Percentiles rank a stretch among this genome's conserved stretches.
These are phyloP conservation scores for Rubroboletus satanas DNA, from an alignment of 768 basidiomycete species.

Conservation along the genomic window DNA sequence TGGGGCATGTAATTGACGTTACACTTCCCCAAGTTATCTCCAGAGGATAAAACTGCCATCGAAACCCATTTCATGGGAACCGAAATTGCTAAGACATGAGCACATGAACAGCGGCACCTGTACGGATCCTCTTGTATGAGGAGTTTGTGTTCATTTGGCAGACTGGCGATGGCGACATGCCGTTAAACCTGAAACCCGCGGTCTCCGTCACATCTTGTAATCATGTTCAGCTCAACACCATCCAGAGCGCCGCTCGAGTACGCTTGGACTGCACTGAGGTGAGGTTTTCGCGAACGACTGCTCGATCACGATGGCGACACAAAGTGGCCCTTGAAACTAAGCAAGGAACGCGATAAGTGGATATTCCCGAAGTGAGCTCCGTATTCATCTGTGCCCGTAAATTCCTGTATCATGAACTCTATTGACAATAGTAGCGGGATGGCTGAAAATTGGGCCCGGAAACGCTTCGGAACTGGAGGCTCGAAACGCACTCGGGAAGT, in stretches of 20 bases:
- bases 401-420: neutral
- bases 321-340: neutral
- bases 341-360: neutral
- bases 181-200: neutral
- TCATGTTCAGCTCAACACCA: neutral
- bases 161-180: neutral
- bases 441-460: neutral
- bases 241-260: neutral
- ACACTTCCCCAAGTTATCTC: neutral
- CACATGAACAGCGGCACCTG: neutral
- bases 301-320: neutral
- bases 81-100: neutral
- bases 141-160: neutral
- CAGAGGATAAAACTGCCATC: slow-evolving; percentile 4
- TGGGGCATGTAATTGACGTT: neutral
- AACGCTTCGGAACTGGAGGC: neutral
- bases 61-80: neutral
- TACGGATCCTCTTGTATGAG: neutral
- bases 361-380: neutral
- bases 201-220: neutral
- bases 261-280: neutral
- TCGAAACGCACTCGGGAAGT: neutral
- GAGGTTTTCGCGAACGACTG: neutral
- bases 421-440: too few species aligned
- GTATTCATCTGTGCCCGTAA: neutral